These are phyloP conservation scores for Malbranchea cinnamomea DNA, from an alignment of 2,329 filamentous ascomycete genomes.

Conservation along the genomic window DNA sequence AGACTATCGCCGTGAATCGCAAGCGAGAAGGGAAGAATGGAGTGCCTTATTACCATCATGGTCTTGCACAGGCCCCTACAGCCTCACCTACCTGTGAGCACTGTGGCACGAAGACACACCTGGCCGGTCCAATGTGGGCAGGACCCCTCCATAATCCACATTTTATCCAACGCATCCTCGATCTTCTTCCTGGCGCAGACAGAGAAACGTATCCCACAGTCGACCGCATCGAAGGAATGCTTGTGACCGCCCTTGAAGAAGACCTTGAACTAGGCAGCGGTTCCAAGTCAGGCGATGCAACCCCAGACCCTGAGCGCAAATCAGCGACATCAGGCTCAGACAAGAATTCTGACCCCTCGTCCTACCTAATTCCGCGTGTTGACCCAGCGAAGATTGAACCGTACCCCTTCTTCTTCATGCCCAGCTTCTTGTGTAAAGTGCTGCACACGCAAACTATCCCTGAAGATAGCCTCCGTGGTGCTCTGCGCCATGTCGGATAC, in stretches of 20 bases:
- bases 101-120: conserved; percentile 72
- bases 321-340: neutral
- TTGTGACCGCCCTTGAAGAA: conserved; percentile 77
- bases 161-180: conserved; percentile 68
- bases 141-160: conserved; percentile 72
- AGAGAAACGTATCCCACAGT: conserved; percentile 62
- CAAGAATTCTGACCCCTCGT: conserved; percentile 7
- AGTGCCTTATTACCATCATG: conserved; percentile 60
- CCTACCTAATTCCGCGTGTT: conserved; percentile 29
- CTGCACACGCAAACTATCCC: conserved; percentile 67
- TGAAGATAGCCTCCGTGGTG: conserved; percentile 67
- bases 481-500: conserved; percentile 68
- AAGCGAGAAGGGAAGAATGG: conserved; percentile 55
- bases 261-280: conserved; percentile 19
- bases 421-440: conserved; percentile 57
- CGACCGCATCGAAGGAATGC: conserved; percentile 75
- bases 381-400: conserved; percentile 53
- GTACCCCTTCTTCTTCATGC: conserved; percentile 75
- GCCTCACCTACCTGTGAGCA: conserved; percentile 57
- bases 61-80: conserved; percentile 55
- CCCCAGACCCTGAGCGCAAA: conserved; percentile 7
- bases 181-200: conserved; percentile 52
- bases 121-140: conserved; percentile 89
- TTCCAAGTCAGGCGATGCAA: conserved; percentile 6
- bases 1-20: conserved; percentile 59